Conservation (phyloP, 164 flowering plant genomes). For the Stephania japonica region DNA sequence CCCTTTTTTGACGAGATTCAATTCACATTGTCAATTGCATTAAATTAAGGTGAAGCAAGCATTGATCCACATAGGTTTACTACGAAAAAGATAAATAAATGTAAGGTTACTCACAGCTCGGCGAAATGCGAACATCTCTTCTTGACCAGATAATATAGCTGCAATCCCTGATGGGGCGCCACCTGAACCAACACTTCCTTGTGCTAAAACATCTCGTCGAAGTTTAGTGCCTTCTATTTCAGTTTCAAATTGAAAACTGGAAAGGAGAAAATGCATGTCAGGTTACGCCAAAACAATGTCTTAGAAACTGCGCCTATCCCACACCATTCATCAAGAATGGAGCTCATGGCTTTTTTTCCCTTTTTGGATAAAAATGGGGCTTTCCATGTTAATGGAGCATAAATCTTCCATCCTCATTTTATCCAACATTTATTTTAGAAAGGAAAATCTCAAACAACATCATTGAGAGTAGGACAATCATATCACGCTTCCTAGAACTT, state of each 20-base stretch:
- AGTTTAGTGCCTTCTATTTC: conserved; percentile 82
- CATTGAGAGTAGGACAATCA: too few species aligned
- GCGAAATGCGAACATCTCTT: conserved; percentile 95
- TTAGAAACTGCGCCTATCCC: neutral
- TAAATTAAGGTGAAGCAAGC: too few species aligned
- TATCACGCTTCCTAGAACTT: too few species aligned
- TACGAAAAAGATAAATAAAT: neutral
- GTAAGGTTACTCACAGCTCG: conserved; percentile 65
- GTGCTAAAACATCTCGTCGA: conserved; percentile 75
- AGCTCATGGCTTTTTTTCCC: too few species aligned
- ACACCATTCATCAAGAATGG: too few species aligned
- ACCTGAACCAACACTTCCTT: conserved; percentile 59
- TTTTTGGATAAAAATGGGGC: too few species aligned
- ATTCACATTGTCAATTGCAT: too few species aligned
- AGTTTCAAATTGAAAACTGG: conserved; percentile 96
- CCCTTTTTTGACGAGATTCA: neutral
- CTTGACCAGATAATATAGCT: conserved; percentile 80
- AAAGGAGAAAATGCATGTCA: conserved; percentile 12
- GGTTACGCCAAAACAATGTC: neutral
- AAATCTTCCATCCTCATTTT: too few species aligned
- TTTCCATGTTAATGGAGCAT: too few species aligned
- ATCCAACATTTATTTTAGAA: too few species aligned
- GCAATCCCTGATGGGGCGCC: conserved; percentile 59
- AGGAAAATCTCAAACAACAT: too few species aligned
- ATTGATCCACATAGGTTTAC: too few species aligned